phyloP scores from a whole-genome alignment of 305 asterid genomes.

The Solanum hybrid region DNA sequence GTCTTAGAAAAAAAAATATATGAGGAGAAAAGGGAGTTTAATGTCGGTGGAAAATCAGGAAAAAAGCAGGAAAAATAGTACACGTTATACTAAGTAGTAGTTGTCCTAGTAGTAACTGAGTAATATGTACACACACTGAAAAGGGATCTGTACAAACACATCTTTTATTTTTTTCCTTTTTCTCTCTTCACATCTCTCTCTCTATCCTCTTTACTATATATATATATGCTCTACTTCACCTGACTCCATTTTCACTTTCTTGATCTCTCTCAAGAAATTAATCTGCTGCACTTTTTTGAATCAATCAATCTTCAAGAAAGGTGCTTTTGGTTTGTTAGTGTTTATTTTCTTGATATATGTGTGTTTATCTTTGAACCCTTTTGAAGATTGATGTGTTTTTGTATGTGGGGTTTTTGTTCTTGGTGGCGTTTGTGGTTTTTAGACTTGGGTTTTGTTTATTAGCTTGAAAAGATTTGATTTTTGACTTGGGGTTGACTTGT shows the following conservation, averaged over 20 bases:
- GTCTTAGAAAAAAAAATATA: not conserved
- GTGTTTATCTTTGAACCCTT: not conserved
- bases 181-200: not conserved
- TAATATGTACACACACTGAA: constrained; percentile 12
- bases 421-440: not conserved
- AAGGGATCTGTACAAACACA: not conserved
- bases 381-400: not conserved
- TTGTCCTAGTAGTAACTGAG: constrained; percentile 13
- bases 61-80: not conserved
- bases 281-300: not conserved
- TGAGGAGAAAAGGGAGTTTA: not conserved
- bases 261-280: not conserved
- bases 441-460: not conserved
- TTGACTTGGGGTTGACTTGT: constrained; percentile 13
- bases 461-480: constrained; percentile 10
- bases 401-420: not conserved
- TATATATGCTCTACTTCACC: not conserved
- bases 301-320: not conserved
- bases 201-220: not conserved
- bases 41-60: constrained; percentile 31
- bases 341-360: not conserved
- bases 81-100: not conserved
- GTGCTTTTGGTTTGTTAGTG: not conserved
- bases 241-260: not conserved
- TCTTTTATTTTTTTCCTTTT: not conserved